Evolutionary conservation across 1,139 yeast species (phyloP).

Genomic region (Geotrichum fermentans): DNA sequence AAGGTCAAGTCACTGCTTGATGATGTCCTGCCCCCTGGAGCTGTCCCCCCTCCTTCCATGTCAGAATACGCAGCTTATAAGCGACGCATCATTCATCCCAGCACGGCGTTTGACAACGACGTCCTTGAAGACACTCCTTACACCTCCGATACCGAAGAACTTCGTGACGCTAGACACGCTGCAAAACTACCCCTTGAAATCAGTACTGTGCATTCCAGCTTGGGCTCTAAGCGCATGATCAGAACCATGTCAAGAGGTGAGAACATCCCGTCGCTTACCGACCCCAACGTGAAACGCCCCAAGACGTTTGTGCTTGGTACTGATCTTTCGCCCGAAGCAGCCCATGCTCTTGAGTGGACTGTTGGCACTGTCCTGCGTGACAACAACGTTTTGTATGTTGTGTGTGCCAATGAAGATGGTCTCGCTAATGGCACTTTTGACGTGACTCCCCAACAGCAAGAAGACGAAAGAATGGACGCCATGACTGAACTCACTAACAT

Average conservation of each 20-base stretch:
- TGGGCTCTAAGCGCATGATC: constrained; percentile 48
- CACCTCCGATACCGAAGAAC: constrained; percentile 67
- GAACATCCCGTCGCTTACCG: constrained; percentile 49
- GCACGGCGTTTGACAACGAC: constrained; percentile 35
- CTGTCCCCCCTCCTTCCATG: constrained; percentile 47
- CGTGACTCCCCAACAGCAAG: constrained; percentile 39
- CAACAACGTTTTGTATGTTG: constrained; percentile 75
- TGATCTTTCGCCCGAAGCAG: constrained; percentile 81
- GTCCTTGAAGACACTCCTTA: constrained; percentile 47
- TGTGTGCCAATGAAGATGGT: constrained; percentile 73
- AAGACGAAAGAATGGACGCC: constrained; percentile 49
- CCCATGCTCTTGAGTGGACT: constrained; percentile 84
- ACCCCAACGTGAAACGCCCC: constrained; percentile 48
- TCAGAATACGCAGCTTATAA: constrained; percentile 47
- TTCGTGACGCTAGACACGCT: constrained; percentile 61
- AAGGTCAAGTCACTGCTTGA: constrained; percentile 40
- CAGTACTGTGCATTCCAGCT: constrained; percentile 57
- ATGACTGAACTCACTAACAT: constrained; percentile 59
- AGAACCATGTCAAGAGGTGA: constrained; percentile 71
- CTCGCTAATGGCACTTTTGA: constrained; percentile 32
- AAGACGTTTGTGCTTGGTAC: constrained; percentile 71
- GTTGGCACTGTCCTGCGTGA: constrained; percentile 82
- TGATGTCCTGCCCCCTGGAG: constrained; percentile 38
- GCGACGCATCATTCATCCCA: constrained; percentile 43
- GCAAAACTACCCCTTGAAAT: constrained; percentile 55